A percentile compares a stretch with the other conserved stretches of the same genome.
These are phyloP conservation scores for Curvularia spicifera DNA, from an alignment of 2,329 filamentous ascomycete genomes.

Conservation along the genomic window DNA sequence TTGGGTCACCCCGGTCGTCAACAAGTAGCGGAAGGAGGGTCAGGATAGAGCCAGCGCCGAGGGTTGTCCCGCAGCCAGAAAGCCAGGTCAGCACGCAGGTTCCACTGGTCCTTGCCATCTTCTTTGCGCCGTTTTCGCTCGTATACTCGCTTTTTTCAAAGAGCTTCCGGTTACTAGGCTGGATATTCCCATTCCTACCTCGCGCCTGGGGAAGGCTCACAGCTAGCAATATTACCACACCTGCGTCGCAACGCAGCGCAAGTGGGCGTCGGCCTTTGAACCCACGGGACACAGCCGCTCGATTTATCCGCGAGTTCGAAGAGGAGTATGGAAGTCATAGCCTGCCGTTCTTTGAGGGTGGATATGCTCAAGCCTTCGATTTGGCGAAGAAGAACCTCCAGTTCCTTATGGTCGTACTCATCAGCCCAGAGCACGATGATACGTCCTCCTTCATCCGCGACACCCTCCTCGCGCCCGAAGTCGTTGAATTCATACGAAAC, in stretches of 20 bases:
- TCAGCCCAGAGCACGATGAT: conserved; percentile 95
- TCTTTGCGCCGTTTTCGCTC: conserved; percentile 82
- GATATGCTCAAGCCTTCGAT: conserved; percentile 91
- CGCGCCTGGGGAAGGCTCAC: conserved; percentile 62
- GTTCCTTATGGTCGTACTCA: conserved; percentile 84
- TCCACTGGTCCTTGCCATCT: conserved; percentile 75
- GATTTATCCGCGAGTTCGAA: conserved; percentile 92
- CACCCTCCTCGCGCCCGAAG: conserved; percentile 77
- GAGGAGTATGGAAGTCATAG: conserved; percentile 81
- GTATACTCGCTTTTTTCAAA: conserved; percentile 75
- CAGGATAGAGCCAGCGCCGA: conserved; percentile 72
- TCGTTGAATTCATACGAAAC: conserved; percentile 75
- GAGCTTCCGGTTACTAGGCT: conserved; percentile 74
- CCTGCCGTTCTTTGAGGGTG: conserved; percentile 82
- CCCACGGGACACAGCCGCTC: conserved; percentile 83
- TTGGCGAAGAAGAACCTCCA: conserved; percentile 88
- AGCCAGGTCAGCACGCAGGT: conserved; percentile 70
- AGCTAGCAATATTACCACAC: conserved; percentile 51
- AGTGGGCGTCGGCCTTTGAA: conserved; percentile 76
- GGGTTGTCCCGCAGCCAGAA: conserved; percentile 79
- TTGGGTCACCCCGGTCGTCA: conserved; percentile 44
- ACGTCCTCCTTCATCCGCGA: conserved; percentile 81
- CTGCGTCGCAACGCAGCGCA: conserved; percentile 62
- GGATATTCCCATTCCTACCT: conserved; percentile 81
- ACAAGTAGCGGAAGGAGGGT: conserved; percentile 38